phyloP scores from a whole-genome alignment of 164 flowering plant species.

The Magnolia sinica region DNA sequence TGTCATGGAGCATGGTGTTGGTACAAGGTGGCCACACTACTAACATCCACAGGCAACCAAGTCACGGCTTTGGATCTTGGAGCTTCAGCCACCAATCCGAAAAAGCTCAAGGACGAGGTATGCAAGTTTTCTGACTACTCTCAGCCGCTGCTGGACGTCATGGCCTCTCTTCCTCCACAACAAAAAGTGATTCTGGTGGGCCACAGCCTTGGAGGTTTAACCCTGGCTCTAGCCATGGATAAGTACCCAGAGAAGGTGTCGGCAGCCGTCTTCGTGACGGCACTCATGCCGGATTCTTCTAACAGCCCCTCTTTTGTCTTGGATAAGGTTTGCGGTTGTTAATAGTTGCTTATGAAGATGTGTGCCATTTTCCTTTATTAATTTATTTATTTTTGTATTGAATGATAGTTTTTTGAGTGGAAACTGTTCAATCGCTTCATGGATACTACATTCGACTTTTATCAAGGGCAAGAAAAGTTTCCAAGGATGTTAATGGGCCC shows the following conservation, averaged over 20 bases:
- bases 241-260: conserved; percentile 32
- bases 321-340: conserved; percentile 20
- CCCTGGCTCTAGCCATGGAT: conserved; percentile 39
- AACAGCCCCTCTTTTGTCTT: conserved; percentile 24
- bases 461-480: neutral
- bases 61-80: conserved; percentile 43
- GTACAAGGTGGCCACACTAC: conserved; percentile 43
- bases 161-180: conserved; percentile 25
- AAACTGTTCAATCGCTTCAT: conserved; percentile 26
- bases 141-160: conserved; percentile 34
- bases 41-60: conserved; percentile 32
- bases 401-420: conserved; percentile 9
- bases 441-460: conserved; percentile 33
- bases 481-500: conserved; percentile 26
- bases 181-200: conserved; percentile 37
- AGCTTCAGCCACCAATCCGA: conserved; percentile 33
- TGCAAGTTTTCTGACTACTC: conserved; percentile 19
- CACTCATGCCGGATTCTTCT: conserved; percentile 32
- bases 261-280: conserved; percentile 35
- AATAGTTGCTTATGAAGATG: too few relatives aligned
- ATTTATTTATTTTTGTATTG: neutral
- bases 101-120: conserved; percentile 11
- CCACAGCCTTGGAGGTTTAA: conserved; percentile 39
- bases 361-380: too few relatives aligned
- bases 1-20: conserved; percentile 67